Conservation (phyloP, 2,329 filamentous ascomycete species). For the Sordariomycetes sp. region DNA sequence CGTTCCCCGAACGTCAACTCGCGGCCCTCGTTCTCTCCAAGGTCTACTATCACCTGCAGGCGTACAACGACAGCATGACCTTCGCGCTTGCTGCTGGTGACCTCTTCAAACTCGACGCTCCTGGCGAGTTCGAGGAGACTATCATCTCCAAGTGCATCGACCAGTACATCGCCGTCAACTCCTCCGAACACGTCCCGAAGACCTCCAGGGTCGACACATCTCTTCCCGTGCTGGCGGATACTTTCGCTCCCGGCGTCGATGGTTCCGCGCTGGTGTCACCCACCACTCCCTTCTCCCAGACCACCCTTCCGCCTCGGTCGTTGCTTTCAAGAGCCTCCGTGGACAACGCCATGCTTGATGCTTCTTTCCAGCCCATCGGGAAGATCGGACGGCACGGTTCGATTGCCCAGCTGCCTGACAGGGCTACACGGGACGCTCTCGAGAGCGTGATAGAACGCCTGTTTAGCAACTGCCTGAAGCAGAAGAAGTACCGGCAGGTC, state of each 20-base stretch:
- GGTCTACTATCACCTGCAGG: constrained; percentile 97
- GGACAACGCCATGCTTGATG: constrained; percentile 52
- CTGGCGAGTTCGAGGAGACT: constrained; percentile 95
- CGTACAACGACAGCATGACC: constrained; percentile 98
- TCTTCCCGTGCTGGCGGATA: constrained; percentile 64
- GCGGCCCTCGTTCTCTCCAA: constrained; percentile 92
- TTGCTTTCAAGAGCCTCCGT: constrained; percentile 75
- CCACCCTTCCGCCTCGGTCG: constrained; percentile 85
- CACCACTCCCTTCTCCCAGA: constrained; percentile 92
- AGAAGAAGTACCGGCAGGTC: constrained; percentile 87
- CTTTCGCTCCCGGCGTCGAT: constrained; percentile 62
- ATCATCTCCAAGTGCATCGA: constrained; percentile 98
- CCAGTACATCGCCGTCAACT: constrained; percentile 78
- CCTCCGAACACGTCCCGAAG: constrained; percentile 35
- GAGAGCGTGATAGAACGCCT: constrained; percentile 78
- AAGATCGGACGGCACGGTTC: constrained; percentile 45
- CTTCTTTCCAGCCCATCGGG: constrained; percentile 39
- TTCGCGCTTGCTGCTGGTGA: constrained; percentile 93
- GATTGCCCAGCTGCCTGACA: constrained; percentile 56
- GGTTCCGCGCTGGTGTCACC: constrained; percentile 68
- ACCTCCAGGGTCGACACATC: constrained; percentile 29
- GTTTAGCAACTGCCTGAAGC: constrained; percentile 79
- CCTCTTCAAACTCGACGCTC: constrained; percentile 83
- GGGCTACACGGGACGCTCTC: constrained; percentile 67
- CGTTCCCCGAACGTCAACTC: constrained; percentile 86